Evolutionary conservation across 331 rosid species (phyloP), one percentile per base, ranked within the genome.

Genomic region (Quercus lobata): DNA sequence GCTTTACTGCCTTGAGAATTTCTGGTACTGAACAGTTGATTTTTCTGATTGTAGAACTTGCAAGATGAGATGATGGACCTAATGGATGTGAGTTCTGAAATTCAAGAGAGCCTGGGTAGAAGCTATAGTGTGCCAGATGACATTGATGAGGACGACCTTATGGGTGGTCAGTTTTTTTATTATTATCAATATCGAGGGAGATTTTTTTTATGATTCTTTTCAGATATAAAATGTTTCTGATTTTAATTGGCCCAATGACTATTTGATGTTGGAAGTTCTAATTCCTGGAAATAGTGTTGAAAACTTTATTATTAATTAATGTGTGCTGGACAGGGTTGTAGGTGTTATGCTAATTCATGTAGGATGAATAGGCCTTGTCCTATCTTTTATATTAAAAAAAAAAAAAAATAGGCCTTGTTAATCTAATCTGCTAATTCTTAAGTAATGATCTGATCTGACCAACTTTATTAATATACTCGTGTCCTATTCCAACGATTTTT

Each of bases 1-100:
- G 46, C 46, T 41, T 75, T 66, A 75, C 37, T 63, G 74, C 57
- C 5, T 27, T 25, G 32, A 57, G 72, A 80, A 49, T 17, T 55
- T 86, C 41, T 61, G 32, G 75, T 78, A 75, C 76, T 69, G 81
- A 75, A 37, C 49, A 77, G 24, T 57, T 60, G 52, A 60, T 76
- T 19, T 35, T 70, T 34, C 22, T 30, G 35, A 46, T 57, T 86
- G 75, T 86, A 96, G 99, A 93, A 87, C 84, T 85, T 96, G 88
- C 98, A 93, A 91, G 99, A 93, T 84, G 98, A 96, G 88, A 91
- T 96, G 98, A 89, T 90, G 97, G 98, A 96, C 89, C 90, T 95
- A 81, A 95, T 95, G 99, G 98, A 96, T 81, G 99, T 95, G 25
- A 96, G 97, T 79, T 86, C 84, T 55, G 97, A 93, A 88, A 91